Evolutionary conservation across 495 filamentous ascomycete genomes (phyloP).

Genomic region (Collariella sp.): DNA sequence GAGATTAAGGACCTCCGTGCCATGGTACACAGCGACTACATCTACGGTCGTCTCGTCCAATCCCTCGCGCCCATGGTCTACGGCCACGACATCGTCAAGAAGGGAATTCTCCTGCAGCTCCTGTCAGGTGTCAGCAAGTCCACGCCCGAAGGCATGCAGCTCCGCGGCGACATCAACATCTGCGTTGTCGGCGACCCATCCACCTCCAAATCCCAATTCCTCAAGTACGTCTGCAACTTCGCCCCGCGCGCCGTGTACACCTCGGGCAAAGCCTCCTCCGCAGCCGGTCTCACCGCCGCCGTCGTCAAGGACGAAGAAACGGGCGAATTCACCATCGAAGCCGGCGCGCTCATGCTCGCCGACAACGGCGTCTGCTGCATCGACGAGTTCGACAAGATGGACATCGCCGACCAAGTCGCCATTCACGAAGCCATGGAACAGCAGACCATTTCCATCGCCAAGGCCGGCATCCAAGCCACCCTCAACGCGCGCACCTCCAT

Average conservation of each 20-base stretch:
- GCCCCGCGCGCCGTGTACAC: slow-evolving; percentile 96
- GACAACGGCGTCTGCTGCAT: slow-evolving; percentile 99
- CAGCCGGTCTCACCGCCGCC: slow-evolving; percentile 93
- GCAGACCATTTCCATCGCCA: slow-evolving; percentile 97
- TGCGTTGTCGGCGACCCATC: slow-evolving; percentile 99
- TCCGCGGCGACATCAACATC: slow-evolving; percentile 96
- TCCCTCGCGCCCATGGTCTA: slow-evolving; percentile 97
- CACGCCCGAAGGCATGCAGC: slow-evolving; percentile 95
- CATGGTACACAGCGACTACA: slow-evolving; percentile 92
- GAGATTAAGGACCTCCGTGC: slow-evolving; percentile 87
- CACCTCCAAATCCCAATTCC: slow-evolving; percentile 95
- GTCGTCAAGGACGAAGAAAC: slow-evolving; percentile 98
- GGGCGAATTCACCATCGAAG: slow-evolving; percentile 97
- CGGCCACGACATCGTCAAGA: slow-evolving; percentile 95
- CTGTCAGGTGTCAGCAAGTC: slow-evolving; percentile 95
- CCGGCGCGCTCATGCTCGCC: slow-evolving; percentile 87
- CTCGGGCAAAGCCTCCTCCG: slow-evolving; percentile 88
- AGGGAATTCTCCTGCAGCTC: slow-evolving; percentile 84
- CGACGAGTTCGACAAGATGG: slow-evolving; percentile 99
- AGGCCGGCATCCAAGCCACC: slow-evolving; percentile 93
- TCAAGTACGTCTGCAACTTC: slow-evolving; percentile 98
- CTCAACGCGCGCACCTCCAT: slow-evolving; percentile 95
- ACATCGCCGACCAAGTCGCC: slow-evolving; percentile 88
- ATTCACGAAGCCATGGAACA: slow-evolving; percentile 99
- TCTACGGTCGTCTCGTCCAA: slow-evolving; percentile 88